Evolutionary conservation across 2,329 filamentous ascomycete genomes (phyloP), one percentile per base, ranked within the genome.

Genomic region (Erysiphe neolycopersici): DNA sequence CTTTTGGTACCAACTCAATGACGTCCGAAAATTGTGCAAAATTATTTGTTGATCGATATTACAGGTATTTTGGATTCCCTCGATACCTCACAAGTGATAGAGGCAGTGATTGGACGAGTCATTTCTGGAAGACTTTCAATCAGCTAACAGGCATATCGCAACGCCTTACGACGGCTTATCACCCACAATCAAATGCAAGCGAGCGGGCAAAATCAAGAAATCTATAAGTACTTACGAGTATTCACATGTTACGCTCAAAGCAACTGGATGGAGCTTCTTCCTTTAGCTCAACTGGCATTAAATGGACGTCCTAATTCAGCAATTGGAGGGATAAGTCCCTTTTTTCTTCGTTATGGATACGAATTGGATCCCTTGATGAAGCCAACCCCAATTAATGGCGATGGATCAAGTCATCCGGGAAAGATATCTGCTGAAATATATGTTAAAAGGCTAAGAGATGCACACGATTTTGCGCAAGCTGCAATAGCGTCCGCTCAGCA

Each of bases 241-340:
- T 48, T 46, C 38, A 40, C 42, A 1, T 46, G 46, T 19, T 40
- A 47, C 30, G 14, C 41, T 10, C 12, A 46, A 30, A 19, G 46
- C 14, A 40, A 47, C 12, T 46, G 33, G 43, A 38, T 46, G 14
- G 11, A 43, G n/a, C 30, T 44, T 4, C 33, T 48, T 13, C 38
- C 26, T 6, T 12, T 46, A 5, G 42, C 13, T n/a, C 6, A 48
- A n/a, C 44, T 48, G 10, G 19, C 29, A 22, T 41, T 42, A 9
- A 45, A 45, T 14, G 47, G 4, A 16, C 11, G 36, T 3, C 36
- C 9, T 2, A 18, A 19, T 9, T 18, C 36, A 4, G 16, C 16
- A 11, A 38, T 38, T 19, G 36, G 13, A 18, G 36, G 36, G 3
- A 38, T 19, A 2, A 38, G 36, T 19, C 36, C 36, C n/a, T 41